Evolutionary conservation across 2,329 filamentous ascomycete genomes (phyloP).

Genomic region (Penicillium oxalicum): DNA sequence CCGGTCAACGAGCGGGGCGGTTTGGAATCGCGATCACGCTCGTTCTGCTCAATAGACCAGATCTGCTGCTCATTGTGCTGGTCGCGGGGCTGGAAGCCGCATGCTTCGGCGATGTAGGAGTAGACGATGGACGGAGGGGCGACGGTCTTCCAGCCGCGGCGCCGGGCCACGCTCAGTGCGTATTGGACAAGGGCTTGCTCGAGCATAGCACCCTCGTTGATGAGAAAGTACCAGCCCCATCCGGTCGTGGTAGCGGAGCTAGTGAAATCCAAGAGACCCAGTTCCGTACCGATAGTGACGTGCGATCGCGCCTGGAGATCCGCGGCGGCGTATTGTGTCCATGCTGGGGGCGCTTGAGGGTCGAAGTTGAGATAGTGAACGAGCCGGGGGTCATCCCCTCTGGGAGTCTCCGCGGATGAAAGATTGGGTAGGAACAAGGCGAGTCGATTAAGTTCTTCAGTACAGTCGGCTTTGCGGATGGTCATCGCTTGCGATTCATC

Average conservation of each 20-base stretch:
- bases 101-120: constrained; percentile 80
- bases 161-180: constrained; percentile 66
- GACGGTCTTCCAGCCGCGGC: constrained; percentile 71
- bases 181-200: constrained; percentile 92
- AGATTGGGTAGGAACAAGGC: constrained; percentile 81
- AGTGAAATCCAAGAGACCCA: constrained; percentile 88
- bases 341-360: constrained; percentile 40
- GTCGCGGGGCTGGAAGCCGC: constrained; percentile 91
- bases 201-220: constrained; percentile 86
- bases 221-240: constrained; percentile 97
- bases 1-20: constrained; percentile 73
- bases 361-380: constrained; percentile 75
- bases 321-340: constrained; percentile 18
- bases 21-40: constrained; percentile 54
- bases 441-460: constrained; percentile 63
- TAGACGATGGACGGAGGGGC: constrained; percentile 88
- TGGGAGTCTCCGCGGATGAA: constrained; percentile 69
- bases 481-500: constrained; percentile 30
- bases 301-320: constrained; percentile 55
- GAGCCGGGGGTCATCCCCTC: constrained; percentile 58
- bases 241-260: constrained; percentile 75
- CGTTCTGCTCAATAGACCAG: constrained; percentile 66
- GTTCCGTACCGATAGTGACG: constrained; percentile 74
- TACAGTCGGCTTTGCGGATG: constrained; percentile 30
- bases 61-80: constrained; percentile 87